Evolutionary conservation across 1,284 basidiomycete species (phyloP), one percentile per base, ranked within the genome.

Genomic region (Tylopilus microsporus): DNA sequence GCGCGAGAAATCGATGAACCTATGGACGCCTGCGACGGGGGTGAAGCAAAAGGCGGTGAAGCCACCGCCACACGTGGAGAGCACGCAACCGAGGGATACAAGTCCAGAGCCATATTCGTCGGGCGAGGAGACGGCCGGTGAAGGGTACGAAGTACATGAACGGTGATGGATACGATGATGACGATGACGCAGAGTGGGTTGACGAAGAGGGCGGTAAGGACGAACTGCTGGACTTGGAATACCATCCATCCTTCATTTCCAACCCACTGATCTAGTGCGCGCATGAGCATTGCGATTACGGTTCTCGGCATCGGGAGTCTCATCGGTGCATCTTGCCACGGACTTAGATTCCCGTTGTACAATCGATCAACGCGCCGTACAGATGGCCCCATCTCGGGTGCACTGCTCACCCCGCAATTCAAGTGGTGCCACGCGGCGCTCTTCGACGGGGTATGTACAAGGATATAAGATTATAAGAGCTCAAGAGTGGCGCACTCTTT

Each of bases 51-150:
- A 81, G 53, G 67, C 16, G 51, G 61, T 75, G 18, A 82, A 82
- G 67, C 82, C 82, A 2, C 88, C 87, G 2, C 86, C 86, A 18
- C 77, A 88, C 11, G 88, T 90, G 11, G 86, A 89, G 63, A 90
- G 87, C 64, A 91, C 89, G 1, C 87, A 90, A 66, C 87, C n/a
- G n/a, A n/a, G n/a, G n/a, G n/a, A n/a, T n/a, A n/a, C n/a, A n/a
- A n/a, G n/a, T n/a, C n/a, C n/a, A n/a, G n/a, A n/a, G n/a, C n/a
- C n/a, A n/a, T n/a, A n/a, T n/a, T n/a, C n/a, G n/a, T n/a, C n/a
- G n/a, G n/a, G n/a, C n/a, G n/a, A n/a, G n/a, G n/a, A n/a, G n/a
- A n/a, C n/a, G n/a, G n/a, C n/a, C n/a, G n/a, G n/a, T n/a, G n/a
- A n/a, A n/a, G n/a, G n/a, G n/a, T n/a, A n/a, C n/a, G n/a, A n/a